Conservation (phyloP, 208 protist species). For the Acanthamoeba lugdunensis region DNA sequence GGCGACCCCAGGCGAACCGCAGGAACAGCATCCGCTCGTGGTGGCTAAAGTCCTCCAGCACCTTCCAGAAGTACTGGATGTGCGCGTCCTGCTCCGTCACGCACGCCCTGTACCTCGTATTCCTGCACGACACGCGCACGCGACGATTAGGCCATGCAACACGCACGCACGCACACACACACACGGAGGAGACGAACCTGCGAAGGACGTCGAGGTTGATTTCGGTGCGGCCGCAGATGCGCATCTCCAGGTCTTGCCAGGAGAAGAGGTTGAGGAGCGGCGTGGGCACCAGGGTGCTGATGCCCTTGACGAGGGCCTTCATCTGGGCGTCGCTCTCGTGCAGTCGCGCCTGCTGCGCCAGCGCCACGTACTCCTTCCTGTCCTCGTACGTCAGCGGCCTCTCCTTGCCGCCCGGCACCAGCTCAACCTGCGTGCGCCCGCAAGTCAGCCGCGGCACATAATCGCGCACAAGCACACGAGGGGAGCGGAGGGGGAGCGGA, state of each 20-base stretch:
- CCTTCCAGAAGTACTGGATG: constrained; percentile 69
- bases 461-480: neutral
- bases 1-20: constrained; percentile 74
- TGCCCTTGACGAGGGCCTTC: constrained; percentile 18
- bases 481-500: neutral
- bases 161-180: neutral
- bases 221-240: constrained; percentile 62
- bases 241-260: constrained; percentile 60
- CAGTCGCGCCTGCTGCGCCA: constrained; percentile 9
- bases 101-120: constrained; percentile 23
- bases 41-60: constrained; percentile 15
- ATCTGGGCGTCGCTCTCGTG: constrained; percentile 30
- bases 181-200: neutral
- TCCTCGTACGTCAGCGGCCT: constrained; percentile 56
- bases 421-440: neutral
- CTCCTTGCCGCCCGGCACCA: constrained; percentile 14
- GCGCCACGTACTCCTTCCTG: constrained; percentile 62
- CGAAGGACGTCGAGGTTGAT: constrained; percentile 56
- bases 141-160: neutral
- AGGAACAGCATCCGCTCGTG: constrained; percentile 70
- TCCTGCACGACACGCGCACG: neutral
- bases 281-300: constrained; percentile 49
- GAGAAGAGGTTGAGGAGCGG: constrained; percentile 59
- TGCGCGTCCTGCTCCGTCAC: neutral
- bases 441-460: neutral